These are phyloP conservation scores for Porphyridium purpureum DNA, from an alignment of 23 red algal genomes.

Conservation along the genomic window DNA sequence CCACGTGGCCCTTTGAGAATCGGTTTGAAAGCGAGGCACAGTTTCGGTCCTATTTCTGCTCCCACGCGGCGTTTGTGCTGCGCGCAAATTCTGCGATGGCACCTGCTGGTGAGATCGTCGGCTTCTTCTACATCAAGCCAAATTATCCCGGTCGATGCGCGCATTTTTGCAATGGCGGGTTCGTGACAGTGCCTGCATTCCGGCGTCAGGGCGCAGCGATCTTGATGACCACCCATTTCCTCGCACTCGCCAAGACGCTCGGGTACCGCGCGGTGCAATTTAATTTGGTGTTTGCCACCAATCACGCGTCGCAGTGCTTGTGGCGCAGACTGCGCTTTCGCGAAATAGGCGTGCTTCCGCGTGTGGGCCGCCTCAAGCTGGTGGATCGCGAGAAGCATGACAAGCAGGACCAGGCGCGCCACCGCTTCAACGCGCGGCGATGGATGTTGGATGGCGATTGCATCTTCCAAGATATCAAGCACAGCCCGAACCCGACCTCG, in stretches of 20 bases:
- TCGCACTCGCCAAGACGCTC: conserved; percentile 13
- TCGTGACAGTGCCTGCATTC: conserved; percentile 27
- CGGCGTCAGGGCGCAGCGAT: conserved; percentile 29
- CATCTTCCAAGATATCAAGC: too few species aligned
- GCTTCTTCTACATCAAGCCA: conserved; percentile 63
- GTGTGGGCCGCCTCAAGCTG: too few species aligned
- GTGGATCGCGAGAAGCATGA: too few species aligned
- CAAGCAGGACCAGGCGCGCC: too few species aligned
- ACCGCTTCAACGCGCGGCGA: too few species aligned
- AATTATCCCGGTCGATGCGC: conserved; percentile 60
- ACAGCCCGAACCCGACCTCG: too few species aligned
- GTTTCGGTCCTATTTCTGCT: conserved; percentile 42
- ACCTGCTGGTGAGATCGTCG: conserved; percentile 8
- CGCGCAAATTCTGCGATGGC: background rate
- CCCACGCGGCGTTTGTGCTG: conserved; percentile 40
- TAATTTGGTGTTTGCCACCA: conserved; percentile 53
- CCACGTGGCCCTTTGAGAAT: conserved; percentile 55
- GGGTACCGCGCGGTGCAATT: conserved; percentile 40
- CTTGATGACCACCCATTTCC: conserved; percentile 30
- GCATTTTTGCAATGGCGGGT: conserved; percentile 58
- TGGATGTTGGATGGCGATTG: too few species aligned
- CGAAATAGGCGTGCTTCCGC: too few species aligned
- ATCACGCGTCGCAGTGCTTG: conserved; percentile 21
- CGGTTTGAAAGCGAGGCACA: conserved; percentile 20
- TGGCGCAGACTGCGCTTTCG: conserved; percentile 38